Conservation (phyloP, 306 rosid species). For the Inga laurina region DNA sequence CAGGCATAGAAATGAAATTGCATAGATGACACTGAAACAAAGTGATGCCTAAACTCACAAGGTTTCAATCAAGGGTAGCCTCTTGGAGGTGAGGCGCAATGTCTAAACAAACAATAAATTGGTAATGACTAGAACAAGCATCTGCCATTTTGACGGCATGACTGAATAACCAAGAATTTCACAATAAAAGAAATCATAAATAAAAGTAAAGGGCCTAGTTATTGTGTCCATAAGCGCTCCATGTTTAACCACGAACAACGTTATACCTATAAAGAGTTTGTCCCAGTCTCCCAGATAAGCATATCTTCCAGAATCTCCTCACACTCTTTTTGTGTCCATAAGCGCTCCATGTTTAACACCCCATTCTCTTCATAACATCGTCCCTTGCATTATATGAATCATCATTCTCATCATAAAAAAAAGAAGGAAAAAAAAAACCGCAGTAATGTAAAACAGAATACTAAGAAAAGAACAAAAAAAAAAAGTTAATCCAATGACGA, state of each 20-base stretch:
- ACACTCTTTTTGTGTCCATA: conserved; percentile 47
- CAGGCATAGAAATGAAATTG: not conserved
- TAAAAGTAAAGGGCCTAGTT: not conserved
- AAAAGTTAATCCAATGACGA: too few relatives aligned
- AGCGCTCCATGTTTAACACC: conserved; percentile 48
- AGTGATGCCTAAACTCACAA: not conserved
- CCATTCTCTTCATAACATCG: conserved; percentile 51
- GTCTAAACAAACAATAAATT: not conserved
- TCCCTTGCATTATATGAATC: conserved; percentile 66
- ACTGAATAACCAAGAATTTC: not conserved
- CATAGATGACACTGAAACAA: not conserved
- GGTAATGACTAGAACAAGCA: not conserved
- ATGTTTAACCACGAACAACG: conserved; percentile 6
- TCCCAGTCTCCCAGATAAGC: conserved; percentile 68
- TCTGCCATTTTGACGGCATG: not conserved
- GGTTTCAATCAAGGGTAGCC: not conserved
- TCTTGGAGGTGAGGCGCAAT: not conserved
- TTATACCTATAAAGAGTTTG: conserved; percentile 56
- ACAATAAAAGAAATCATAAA: not conserved
- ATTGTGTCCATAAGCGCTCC: too few relatives aligned
- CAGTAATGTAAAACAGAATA: too few relatives aligned
- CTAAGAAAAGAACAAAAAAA: too few relatives aligned
- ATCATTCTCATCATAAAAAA: conserved; percentile 59
- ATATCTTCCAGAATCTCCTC: conserved; percentile 60
- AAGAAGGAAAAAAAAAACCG: too few relatives aligned